Base-by-base conservation (phyloP, 2,329 filamentous ascomycete species). In the Nectriaceae sp. region DNA sequence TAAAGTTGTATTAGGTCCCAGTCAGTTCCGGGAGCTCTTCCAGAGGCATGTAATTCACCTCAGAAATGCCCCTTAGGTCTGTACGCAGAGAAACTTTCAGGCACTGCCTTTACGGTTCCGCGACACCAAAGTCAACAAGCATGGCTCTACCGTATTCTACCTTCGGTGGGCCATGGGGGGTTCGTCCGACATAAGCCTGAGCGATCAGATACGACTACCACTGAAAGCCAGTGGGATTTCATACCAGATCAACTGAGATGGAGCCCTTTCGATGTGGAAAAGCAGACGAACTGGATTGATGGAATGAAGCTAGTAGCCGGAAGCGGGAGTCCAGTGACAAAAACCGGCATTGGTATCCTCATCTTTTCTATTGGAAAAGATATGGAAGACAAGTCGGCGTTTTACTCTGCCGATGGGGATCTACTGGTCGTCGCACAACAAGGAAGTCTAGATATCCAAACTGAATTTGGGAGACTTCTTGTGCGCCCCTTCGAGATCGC, bases 371-470 rank as follows among this genome's bases (percentile, higher is more conserved):
- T 87, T 0, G 89, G 88, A 18, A 85, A 82, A 65, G 84, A 85
- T 63, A 96, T 96, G 91, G 76, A 77, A 41, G 71, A 77, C n/a
- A 80, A 81, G 31, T 77, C 86, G 41, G 89, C 89, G 0, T 94
- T 92, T 66, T 95, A 93, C 75, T 92, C 87, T 4, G 87, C 90
- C 0, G 89, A 93, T 64, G 89, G 89, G 11, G 89, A 93, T 65
- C 80, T 90, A 59, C 70, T 92, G 46, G 84, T 93, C 53, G 87
- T 93, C 13, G 78, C 87, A 2, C 89, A 93, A 65, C 81, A 88
- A 53, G 89, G 89, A 2, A 77, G 78, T 15, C 71, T 93, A 33
- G 87, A 92, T 61, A 87, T 93, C 53, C 81, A 85, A 60, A 93
- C 89, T 1, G 89, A 93, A 68, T 75, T 92, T 40, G 89, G 89